Evolutionary conservation across 1,139 yeast species (phyloP).

Genomic region (Zhuliangozyma blackwelliae): DNA sequence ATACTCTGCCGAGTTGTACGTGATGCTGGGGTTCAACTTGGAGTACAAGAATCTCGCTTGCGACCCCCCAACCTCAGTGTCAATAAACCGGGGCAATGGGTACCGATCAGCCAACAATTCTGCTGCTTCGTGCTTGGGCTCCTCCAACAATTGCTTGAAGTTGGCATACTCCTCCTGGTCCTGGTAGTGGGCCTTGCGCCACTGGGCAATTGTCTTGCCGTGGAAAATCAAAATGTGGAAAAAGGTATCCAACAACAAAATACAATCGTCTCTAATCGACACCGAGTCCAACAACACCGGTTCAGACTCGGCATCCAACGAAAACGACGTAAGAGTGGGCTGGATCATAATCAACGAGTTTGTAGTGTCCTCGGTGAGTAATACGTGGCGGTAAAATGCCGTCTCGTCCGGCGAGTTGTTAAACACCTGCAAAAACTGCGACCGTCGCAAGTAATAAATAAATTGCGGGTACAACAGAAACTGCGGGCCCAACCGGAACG

Average conservation of each 20-base stretch:
- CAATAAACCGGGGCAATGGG: conserved; percentile 92
- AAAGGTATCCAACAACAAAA: conserved; percentile 86
- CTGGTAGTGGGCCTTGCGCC: conserved; percentile 96
- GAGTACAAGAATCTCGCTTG: conserved; percentile 96
- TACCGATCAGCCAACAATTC: conserved; percentile 86
- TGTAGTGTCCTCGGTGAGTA: conserved; percentile 85
- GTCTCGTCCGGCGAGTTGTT: conserved; percentile 99
- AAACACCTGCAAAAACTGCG: conserved; percentile 93
- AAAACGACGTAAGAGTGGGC: conserved; percentile 87
- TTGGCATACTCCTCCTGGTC: conserved; percentile 86
- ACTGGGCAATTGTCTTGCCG: conserved; percentile 90
- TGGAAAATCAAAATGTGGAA: conserved; percentile 95
- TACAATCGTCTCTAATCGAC: conserved; percentile 84
- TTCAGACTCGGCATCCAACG: conserved; percentile 75
- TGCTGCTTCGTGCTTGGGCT: conserved; percentile 91
- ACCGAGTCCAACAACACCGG: conserved; percentile 95
- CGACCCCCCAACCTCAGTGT: conserved; percentile 96
- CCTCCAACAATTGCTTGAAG: conserved; percentile 80
- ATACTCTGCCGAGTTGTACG: conserved; percentile 60
- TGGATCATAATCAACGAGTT: conserved; percentile 97
- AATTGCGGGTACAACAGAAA: conserved; percentile 79
- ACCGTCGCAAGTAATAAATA: conserved; percentile 91
- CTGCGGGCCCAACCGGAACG: conserved; percentile 45
- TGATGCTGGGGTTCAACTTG: conserved; percentile 88
- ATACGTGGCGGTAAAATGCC: conserved; percentile 91